These are phyloP conservation scores for Scortechinia acanthostroma DNA, from an alignment of 2,329 filamentous ascomycete genomes.

Conservation along the genomic window DNA sequence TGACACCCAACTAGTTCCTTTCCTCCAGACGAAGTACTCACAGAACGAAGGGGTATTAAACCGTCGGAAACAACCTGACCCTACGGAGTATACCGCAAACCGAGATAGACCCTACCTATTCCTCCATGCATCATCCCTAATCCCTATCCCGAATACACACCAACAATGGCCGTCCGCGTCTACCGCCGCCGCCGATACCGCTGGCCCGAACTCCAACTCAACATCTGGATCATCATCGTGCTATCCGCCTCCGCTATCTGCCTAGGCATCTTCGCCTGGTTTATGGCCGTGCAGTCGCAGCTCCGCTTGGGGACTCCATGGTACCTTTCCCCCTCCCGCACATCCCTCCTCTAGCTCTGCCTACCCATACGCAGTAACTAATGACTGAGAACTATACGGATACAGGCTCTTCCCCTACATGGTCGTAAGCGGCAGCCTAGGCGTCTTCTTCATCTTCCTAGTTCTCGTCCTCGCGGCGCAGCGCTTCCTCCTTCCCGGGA, in stretches of 20 bases:
- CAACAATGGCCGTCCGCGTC: not conserved
- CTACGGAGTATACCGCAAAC: too few relatives aligned
- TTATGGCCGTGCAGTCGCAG: slow-evolving; percentile 47
- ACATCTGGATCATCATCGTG: slow-evolving; percentile 58
- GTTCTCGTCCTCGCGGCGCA: slow-evolving; percentile 47
- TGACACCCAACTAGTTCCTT: too few relatives aligned
- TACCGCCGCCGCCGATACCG: slow-evolving; percentile 35
- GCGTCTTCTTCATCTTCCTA: slow-evolving; percentile 47
- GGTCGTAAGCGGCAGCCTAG: slow-evolving; percentile 45
- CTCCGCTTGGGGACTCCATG: slow-evolving; percentile 49
- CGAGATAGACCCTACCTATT: too few relatives aligned
- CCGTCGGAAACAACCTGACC: too few relatives aligned
- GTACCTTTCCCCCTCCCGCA: slow-evolving; percentile 25
- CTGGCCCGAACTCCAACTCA: slow-evolving; percentile 60
- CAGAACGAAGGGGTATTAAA: too few relatives aligned
- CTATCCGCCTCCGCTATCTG: slow-evolving; percentile 46
- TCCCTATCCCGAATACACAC: too few relatives aligned
- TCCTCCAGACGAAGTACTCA: too few relatives aligned
- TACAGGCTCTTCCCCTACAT: slow-evolving; percentile 58
- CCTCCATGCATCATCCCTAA: too few relatives aligned
- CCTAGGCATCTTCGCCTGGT: slow-evolving; percentile 51
- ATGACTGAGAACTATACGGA: not conserved
- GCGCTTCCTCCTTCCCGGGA: slow-evolving; percentile 45
- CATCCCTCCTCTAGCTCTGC: not conserved
- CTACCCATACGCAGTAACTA: not conserved